Evolutionary conservation across 2,329 filamentous ascomycete species (phyloP).

Genomic region (Plenodomus lindquistii): DNA sequence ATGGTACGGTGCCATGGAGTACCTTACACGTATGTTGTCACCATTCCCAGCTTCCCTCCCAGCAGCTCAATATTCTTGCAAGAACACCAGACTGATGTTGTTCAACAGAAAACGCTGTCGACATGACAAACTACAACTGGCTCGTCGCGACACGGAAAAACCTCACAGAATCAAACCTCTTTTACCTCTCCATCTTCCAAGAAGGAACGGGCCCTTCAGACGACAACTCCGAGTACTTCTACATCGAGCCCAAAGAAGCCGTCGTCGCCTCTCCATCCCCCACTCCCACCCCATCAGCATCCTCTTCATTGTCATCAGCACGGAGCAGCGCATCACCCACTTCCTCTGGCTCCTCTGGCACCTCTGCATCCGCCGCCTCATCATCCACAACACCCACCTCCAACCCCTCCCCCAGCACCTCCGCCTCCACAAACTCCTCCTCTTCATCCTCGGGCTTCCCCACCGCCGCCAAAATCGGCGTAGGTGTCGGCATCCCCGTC

Average conservation of each 20-base stretch:
- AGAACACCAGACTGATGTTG: neutral
- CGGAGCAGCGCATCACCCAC: neutral
- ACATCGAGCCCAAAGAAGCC: neutral
- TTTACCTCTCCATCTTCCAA: slow-evolving; percentile 8
- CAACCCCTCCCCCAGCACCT: neutral
- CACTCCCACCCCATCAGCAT: neutral
- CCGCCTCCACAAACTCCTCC: neutral
- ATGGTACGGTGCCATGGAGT: slow-evolving; percentile 4
- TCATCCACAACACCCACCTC: no score
- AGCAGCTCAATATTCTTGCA: no score
- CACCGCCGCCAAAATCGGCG: slow-evolving; percentile 1
- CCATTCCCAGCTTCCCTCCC: neutral
- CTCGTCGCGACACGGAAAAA: slow-evolving; percentile 7
- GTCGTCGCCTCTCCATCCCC: neutral
- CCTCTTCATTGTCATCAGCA: no score
- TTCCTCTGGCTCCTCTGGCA: neutral
- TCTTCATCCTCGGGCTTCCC: neutral
- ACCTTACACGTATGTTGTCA: slow-evolving; percentile 3
- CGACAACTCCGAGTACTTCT: slow-evolving; percentile 6
- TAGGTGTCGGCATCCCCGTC: slow-evolving; percentile 1
- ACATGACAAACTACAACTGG: slow-evolving; percentile 5
- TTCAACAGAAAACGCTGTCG: slow-evolving; percentile 1
- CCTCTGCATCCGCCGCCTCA: neutral
- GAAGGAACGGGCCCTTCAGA: slow-evolving; percentile 1
- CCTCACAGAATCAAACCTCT: slow-evolving; percentile 8